Base-by-base conservation (phyloP, 75 land plant species). In the Azolla pinnata region DNA sequence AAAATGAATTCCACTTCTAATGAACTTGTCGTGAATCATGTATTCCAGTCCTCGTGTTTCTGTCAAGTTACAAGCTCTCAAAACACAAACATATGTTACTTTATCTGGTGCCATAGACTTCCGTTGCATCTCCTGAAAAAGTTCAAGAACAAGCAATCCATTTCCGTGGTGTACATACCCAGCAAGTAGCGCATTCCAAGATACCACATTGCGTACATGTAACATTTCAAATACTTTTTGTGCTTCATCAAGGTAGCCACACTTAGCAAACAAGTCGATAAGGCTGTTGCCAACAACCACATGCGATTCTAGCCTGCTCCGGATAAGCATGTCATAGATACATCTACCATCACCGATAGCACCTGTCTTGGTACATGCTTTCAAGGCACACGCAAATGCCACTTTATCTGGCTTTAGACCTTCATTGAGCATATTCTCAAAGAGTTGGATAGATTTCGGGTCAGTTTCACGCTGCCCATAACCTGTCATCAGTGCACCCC, bases 101-200 rank as follows among this genome's bases (percentile, higher is more conserved):
- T 69, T 80, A 64, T 80, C 78, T 7, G 87, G 83, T 5, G 42
- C 57, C 23, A 80, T 28, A 26, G 7, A 1, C 35, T 29, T 27
- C 31, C 57, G 60, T 27, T 64, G 54, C 83, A 84, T 74, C 59
- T 80, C 62, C 32, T 60, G 30, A 47, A 84, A 84, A 25, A 75
- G 34, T 10, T 66, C 7, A 20, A 80, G 60, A 8, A 76, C 83
- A 56, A 66, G 48, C 21, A 61, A 59, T 33, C 79, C 83, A 70
- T 64, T 67, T 0, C 83, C 87, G 67, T 84, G 75, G 54, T 70
- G 59, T 0, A 75, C 81, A 53, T 66, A 73, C 21, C 79, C 81
- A 25, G 64, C 76, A 63, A 84, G 66, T 57, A 84, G 68, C 20
- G 88, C 79, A 71, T 77, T 77, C 88, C 88, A 84, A 16, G 79